These are phyloP conservation scores for Stagonosporopsis chrysanthemi DNA, from an alignment of 2,329 filamentous ascomycete species.

Conservation along the genomic window DNA sequence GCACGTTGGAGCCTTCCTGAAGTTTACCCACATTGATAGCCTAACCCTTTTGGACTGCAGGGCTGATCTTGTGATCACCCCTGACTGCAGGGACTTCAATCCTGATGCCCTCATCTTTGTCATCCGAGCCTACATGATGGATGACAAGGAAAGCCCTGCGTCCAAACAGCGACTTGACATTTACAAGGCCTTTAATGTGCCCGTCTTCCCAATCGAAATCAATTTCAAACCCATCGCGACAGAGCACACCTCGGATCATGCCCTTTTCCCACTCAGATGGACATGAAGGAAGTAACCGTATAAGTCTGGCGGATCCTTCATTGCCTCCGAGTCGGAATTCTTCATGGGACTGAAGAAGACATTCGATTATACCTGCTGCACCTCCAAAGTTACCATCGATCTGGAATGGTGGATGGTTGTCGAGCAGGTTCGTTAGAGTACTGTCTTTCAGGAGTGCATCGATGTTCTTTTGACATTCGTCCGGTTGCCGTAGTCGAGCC, in stretches of 20 bases:
- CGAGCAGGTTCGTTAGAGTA: conserved; percentile 56
- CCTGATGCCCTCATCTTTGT: not conserved
- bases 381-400: conserved; percentile 62
- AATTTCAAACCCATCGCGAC: conserved; percentile 19
- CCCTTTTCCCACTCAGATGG: conserved; percentile 15
- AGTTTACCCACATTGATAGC: not conserved
- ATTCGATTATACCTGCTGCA: conserved; percentile 57
- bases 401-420: conserved; percentile 51
- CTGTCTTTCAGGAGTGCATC: conserved; percentile 51
- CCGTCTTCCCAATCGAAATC: conserved; percentile 15
- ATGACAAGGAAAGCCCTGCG: conserved; percentile 1
- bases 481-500: conserved; percentile 54
- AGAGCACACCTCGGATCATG: conserved; percentile 9
- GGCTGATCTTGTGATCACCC: conserved; percentile 4
- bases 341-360: conserved; percentile 13
- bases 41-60: not conserved
- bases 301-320: not conserved
- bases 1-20: not conserved
- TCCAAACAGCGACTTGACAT: conserved; percentile 11
- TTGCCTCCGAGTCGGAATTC: not conserved
- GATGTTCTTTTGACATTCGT: conserved; percentile 50
- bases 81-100: conserved; percentile 5
- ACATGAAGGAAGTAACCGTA: conserved; percentile 19
- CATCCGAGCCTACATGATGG: conserved; percentile 10
- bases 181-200: conserved; percentile 4